Base-by-base conservation (phyloP, 352 stramenopile species). In the Globisporangium paroecandrum region DNA sequence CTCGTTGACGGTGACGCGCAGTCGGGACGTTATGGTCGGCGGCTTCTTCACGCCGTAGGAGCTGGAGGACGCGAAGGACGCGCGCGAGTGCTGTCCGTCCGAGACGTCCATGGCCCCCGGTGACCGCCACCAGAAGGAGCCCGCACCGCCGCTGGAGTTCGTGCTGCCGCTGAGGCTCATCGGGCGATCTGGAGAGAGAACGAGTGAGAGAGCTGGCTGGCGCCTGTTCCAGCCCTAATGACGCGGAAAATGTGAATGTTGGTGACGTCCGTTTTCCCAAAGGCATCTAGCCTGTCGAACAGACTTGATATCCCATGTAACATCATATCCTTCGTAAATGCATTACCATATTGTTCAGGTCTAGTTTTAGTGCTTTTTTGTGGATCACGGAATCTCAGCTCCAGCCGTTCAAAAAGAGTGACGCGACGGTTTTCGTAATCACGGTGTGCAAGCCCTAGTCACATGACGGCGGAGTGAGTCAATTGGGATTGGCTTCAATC, bases 41-140 rank as follows among this genome's bases (percentile, higher is more conserved):
- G 62, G 65, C 9, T 68, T 65, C 43, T 29, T 64, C 58, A 69
- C 69, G 38, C 49, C 68, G 18, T 29, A 54, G 1, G 66, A 69
- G 22, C 70, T 51, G 8, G 68, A 70, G 3, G 78, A 76, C 3
- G 69, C 58, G 69, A 77, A 82, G 15, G 77, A 84, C 38, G 71
- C 58, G 51, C 73, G 79, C 20, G 74, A 77, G 29, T 77, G 36
- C n/a, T 85, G 76, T 3, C 65, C 65, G 27, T 81, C 77, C 4
- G 76, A 82, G 29, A 77, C 66, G 41, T 90, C 78, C 72, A 87
- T 75, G 1, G 72, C 68, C 3, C 75, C 71, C 0, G 73, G 66
- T 1, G 76, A 72, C 51, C 76, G 73, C 77, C 77, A 84, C 78
- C 75, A 85, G n/a, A 73, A 68, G 29, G 56, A 74, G 1, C 58